Conservation (phyloP, 2,329 filamentous ascomycete genomes). For the Alternaria metachromatica region DNA sequence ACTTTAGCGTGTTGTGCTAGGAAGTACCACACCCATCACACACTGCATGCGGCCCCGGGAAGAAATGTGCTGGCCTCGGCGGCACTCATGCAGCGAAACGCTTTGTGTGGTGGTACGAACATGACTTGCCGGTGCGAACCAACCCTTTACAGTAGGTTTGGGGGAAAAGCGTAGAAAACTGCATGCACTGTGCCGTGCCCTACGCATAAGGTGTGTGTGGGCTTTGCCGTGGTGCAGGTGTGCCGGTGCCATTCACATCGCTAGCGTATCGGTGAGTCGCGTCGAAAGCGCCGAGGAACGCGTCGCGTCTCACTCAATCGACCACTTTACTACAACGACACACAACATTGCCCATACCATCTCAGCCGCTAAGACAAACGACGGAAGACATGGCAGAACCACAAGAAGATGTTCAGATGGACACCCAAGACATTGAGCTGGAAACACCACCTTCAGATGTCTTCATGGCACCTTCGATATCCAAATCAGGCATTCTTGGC, state of each 20-base stretch:
- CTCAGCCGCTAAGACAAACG: not conserved
- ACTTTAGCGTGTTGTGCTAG: not conserved
- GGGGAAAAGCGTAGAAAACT: slow-evolving; percentile 18
- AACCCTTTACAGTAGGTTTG: slow-evolving; percentile 22
- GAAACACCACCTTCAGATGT: slow-evolving; percentile 47
- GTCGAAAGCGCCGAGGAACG: slow-evolving; percentile 8
- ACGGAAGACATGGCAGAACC: slow-evolving; percentile 33
- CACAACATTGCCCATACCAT: not conserved
- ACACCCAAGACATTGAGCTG: slow-evolving; percentile 43
- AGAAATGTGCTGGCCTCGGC: slow-evolving; percentile 2
- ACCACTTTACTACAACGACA: slow-evolving; percentile 10
- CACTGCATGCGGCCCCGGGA: not conserved
- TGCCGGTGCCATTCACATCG: slow-evolving; percentile 3
- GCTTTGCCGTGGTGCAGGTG: slow-evolving; percentile 2
- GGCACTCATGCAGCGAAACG: slow-evolving; percentile 2
- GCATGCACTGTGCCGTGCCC: slow-evolving; percentile 31
- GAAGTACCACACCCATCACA: not conserved
- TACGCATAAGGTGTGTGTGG: slow-evolving; percentile 16
- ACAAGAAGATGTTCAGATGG: slow-evolving; percentile 42
- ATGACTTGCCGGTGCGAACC: not conserved
- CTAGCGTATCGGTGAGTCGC: slow-evolving; percentile 11
- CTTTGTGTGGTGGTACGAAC: slow-evolving; percentile 7
- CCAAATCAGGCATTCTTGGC: slow-evolving; percentile 46
- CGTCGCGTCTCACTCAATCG: slow-evolving; percentile 22
- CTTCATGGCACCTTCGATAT: slow-evolving; percentile 58